A percentile compares a stretch with the other conserved stretches of the same genome.
Evolutionary conservation across 257 asterid genomes (phyloP).

Genomic region (Orobanche coerulescens): DNA sequence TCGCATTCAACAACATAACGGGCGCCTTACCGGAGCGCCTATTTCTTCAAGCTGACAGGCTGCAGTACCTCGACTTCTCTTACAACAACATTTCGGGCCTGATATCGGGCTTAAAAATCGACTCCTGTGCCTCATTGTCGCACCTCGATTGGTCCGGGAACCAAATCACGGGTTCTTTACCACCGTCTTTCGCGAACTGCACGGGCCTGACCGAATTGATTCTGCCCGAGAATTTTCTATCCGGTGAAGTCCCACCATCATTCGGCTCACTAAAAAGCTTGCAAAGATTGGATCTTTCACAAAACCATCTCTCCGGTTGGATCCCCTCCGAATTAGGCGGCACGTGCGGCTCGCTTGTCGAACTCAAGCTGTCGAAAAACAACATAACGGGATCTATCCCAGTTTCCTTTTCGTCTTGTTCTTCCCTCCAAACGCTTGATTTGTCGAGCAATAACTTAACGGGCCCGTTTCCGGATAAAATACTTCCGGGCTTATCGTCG

Average conservation of each 20-base stretch:
- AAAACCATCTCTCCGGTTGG: conserved; percentile 75
- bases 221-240: conserved; percentile 44
- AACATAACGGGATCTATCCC: conserved; percentile 82
- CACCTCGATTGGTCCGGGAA: conserved; percentile 75
- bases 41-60: conserved; percentile 38
- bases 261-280: conserved; percentile 53
- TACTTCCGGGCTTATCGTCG: conserved; percentile 46
- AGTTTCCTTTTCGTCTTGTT: conserved; percentile 50
- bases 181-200: conserved; percentile 59
- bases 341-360: conserved; percentile 52
- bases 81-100: conserved; percentile 74
- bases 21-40: conserved; percentile 53
- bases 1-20: conserved; percentile 70
- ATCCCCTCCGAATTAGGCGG: conserved; percentile 67
- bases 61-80: conserved; percentile 62
- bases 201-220: conserved; percentile 46
- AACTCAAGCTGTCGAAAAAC: conserved; percentile 65
- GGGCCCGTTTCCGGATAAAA: conserved; percentile 64
- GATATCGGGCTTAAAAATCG: conserved; percentile 42
- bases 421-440: conserved; percentile 56
- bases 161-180: conserved; percentile 47
- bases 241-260: conserved; percentile 56
- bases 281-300: conserved; percentile 72
- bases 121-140: conserved; percentile 48
- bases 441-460: conserved; percentile 66